phyloP scores from a whole-genome alignment of 2,329 filamentous ascomycete species.

The Apiospora malaysiana region DNA sequence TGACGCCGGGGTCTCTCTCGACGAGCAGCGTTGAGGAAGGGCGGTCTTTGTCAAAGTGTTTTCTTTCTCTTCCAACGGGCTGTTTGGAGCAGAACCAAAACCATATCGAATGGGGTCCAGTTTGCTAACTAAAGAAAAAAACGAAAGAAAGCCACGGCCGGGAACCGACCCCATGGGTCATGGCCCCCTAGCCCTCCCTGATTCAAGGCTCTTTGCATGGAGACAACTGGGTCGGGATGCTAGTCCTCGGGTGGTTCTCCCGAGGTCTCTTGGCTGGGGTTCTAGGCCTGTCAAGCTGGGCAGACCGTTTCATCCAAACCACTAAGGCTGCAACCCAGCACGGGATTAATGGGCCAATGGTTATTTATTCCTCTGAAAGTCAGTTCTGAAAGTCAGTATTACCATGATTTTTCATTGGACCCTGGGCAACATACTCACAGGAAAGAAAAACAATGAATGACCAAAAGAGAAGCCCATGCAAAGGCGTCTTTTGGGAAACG shows the following conservation, averaged over 20 bases:
- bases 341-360: not conserved
- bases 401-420: not conserved
- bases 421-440: not conserved
- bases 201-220: not conserved
- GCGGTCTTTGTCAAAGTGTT: not conserved
- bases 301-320: not conserved
- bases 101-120: not conserved
- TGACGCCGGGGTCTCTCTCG: conserved; percentile 25
- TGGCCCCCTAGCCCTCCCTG: not conserved
- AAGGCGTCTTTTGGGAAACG: too few species aligned
- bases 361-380: too few species aligned
- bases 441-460: too few species aligned
- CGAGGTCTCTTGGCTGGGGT: not conserved
- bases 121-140: not conserved
- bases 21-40: not conserved
- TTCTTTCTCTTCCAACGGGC: not conserved
- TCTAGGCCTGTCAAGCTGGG: not conserved
- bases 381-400: not conserved
- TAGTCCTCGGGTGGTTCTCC: not conserved
- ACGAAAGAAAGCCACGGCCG: not conserved
- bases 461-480: too few species aligned
- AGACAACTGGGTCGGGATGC: not conserved
- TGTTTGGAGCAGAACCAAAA: not conserved
- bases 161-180: not conserved
- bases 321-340: not conserved